Base-by-base conservation (phyloP, 257 asterid species). In the Salvia rosmarinus region DNA sequence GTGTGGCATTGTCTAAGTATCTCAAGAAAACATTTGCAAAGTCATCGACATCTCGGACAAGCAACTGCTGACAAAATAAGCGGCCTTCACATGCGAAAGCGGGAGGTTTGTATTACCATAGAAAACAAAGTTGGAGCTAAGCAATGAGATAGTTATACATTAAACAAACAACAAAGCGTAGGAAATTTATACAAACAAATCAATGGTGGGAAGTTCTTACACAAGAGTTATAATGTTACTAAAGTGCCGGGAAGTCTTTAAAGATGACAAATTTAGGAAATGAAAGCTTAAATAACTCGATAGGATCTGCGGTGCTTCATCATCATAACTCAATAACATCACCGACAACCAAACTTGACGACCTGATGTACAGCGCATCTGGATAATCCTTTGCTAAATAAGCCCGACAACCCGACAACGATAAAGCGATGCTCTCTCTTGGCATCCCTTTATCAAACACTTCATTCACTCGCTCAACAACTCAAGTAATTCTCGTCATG, bases 401-500 rank as follows among this genome's bases (percentile, higher is more conserved):
- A 56, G 90, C 95, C 96, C 96, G 89, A 81, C 92, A 91, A 75
- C 99, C 97, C 76, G 89, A 84, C 68, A 94, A 77, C 67, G 39
- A 71, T 82, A 91, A 82, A 32, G 96, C 82, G 88, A 39, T 0
- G 85, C 81, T 77, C 90, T 83, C 28, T 91, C 96, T 72, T 88
- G 49, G 62, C 67, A 74, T 91, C 88, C 52, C 97, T n/a, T 76
- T 76, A 79, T 89, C 92, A 71, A 82, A 88, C 70, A 86, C 98
- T 49, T 86, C 79, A 82, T 89, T 91, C 71, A 85, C 94, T 79
- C 90, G 52, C 85, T 85, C 70, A 94, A 75, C 80, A 94, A 60
- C 77, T 94, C 77, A 78, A 44, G 75, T 82, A 75, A 77, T 87
- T 94, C 54, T 69, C 96, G 30, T 25, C 30, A 25, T 25, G 30